These are phyloP conservation scores for Colletotrichum eleusines DNA, from an alignment of 2,329 filamentous ascomycete genomes.

Conservation along the genomic window DNA sequence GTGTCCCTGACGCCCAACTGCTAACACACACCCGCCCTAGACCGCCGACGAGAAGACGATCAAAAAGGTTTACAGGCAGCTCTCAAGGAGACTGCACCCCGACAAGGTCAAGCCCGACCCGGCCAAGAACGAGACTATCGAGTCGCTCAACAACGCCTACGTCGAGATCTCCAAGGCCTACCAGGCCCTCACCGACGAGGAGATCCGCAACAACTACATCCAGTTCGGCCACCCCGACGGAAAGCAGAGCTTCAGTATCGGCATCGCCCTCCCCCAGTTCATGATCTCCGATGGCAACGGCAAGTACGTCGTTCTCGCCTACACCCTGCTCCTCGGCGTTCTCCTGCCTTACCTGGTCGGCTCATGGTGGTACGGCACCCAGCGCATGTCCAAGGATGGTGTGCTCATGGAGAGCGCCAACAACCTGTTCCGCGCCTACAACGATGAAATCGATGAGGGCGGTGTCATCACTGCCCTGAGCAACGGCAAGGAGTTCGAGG, in stretches of 20 bases:
- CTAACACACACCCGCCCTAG: constrained; percentile 48
- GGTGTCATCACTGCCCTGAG: constrained; percentile 86
- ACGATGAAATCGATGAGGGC: constrained; percentile 83
- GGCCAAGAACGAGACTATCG: constrained; percentile 88
- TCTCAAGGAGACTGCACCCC: constrained; percentile 89
- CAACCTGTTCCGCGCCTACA: constrained; percentile 93
- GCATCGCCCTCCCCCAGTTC: constrained; percentile 93
- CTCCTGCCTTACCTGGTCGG: constrained; percentile 93
- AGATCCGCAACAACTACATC: constrained; percentile 95
- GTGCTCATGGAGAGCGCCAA: constrained; percentile 94
- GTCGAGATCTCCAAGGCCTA: constrained; percentile 98
- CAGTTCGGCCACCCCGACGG: constrained; percentile 97
- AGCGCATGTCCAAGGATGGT: constrained; percentile 91
- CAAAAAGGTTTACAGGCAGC: constrained; percentile 88
- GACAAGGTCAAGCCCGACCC: constrained; percentile 90
- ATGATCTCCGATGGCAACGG: constrained; percentile 94
- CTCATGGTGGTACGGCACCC: constrained; percentile 98
- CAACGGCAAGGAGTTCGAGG: constrained; percentile 86
- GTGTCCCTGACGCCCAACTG: constrained; percentile 3
- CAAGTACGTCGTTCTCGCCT: constrained; percentile 93
- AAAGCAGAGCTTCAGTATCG: constrained; percentile 98
- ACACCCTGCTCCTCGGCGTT: constrained; percentile 88
- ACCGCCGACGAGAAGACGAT: constrained; percentile 90
- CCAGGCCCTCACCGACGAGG: constrained; percentile 97
- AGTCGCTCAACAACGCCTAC: constrained; percentile 87